phyloP scores from a whole-genome alignment of 257 asterid genomes.

The Lantana camara region DNA sequence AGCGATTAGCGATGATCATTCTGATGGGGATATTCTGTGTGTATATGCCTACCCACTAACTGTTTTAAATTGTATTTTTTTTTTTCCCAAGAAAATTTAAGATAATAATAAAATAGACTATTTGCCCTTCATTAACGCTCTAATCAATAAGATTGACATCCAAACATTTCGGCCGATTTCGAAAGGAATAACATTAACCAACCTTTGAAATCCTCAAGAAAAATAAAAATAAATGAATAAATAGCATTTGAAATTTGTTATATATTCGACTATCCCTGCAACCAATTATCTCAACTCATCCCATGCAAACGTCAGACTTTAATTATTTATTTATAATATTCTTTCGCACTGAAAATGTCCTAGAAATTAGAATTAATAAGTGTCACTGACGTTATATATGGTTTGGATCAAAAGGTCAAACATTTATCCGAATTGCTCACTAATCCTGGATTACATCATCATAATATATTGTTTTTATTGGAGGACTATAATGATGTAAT shows the following conservation, averaged over 20 bases:
- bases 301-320: background rate
- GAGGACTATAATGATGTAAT: background rate
- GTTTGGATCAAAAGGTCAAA: background rate
- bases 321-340: background rate
- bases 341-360: too few species aligned
- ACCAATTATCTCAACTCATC: background rate
- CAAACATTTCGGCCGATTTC: background rate
- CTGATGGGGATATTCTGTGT: background rate
- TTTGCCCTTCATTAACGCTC: constrained; percentile 28
- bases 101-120: background rate
- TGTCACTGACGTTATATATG: background rate
- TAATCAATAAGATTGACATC: constrained; percentile 23
- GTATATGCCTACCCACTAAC: constrained; percentile 23
- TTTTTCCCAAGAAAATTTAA: background rate
- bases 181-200: background rate
- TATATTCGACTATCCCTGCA: background rate
- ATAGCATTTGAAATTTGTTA: background rate
- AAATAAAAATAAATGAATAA: too few species aligned
- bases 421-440: background rate
- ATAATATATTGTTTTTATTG: too few species aligned
- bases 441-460: too few species aligned
- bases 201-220: background rate
- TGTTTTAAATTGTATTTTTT: background rate
- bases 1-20: background rate
- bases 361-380: too few species aligned